phyloP scores from a whole-genome alignment of 2,329 filamentous ascomycete genomes.

The Colletotrichum sp. region DNA sequence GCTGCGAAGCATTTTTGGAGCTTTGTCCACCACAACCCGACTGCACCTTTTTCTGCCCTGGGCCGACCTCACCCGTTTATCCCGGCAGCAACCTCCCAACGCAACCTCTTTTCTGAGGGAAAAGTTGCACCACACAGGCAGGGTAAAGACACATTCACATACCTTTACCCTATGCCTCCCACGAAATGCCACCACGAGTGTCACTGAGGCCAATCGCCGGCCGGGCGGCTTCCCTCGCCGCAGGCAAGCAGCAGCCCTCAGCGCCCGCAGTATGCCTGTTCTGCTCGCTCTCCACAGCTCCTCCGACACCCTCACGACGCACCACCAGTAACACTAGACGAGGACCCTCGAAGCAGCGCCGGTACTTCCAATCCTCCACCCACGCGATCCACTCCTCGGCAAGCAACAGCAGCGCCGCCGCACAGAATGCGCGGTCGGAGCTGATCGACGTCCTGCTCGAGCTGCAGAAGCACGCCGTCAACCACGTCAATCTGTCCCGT shows the following conservation, averaged over 20 bases:
- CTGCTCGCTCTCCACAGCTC: constrained; percentile 22
- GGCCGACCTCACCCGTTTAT: not conserved
- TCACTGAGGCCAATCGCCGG: constrained; percentile 30
- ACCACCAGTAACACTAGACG: not conserved
- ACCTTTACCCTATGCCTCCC: not conserved
- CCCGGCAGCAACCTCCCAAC: not conserved
- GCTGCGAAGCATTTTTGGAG: constrained; percentile 6
- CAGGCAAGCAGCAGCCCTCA: constrained; percentile 8
- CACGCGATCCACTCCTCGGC: not conserved
- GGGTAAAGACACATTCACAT: not conserved
- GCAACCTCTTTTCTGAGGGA: not conserved
- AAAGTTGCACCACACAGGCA: not conserved
- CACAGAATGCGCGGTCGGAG: constrained; percentile 48
- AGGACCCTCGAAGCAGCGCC: constrained; percentile 22
- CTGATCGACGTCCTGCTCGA: constrained; percentile 64
- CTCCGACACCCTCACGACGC: not conserved
- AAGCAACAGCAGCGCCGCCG: not conserved
- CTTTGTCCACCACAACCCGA: constrained; percentile 8
- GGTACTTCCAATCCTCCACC: constrained; percentile 12
- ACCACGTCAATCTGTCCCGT: constrained; percentile 70
- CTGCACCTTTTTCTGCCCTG: not conserved
- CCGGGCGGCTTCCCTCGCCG: constrained; percentile 14
- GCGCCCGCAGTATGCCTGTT: constrained; percentile 10
- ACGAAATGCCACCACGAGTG: constrained; percentile 33
- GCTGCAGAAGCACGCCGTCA: constrained; percentile 65